Percentiles rank a stretch among this genome's conserved stretches.
Conservation (phyloP, 2,329 filamentous ascomycete species). For the Epichloe baconii region DNA sequence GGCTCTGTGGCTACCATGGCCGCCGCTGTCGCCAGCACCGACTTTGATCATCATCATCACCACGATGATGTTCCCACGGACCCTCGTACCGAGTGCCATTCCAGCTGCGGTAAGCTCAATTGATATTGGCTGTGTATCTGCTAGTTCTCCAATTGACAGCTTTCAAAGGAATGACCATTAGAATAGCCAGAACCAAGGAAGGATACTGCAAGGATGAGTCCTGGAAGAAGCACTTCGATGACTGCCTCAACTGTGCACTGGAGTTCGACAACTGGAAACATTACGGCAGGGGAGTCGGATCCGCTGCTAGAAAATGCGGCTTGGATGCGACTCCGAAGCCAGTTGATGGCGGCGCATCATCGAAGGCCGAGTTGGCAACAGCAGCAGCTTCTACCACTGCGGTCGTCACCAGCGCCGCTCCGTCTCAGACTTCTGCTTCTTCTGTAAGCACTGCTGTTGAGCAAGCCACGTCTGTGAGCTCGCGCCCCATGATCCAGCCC, state of each 20-base stretch:
- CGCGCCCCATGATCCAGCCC: background rate
- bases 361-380: constrained; percentile 4
- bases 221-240: constrained; percentile 28
- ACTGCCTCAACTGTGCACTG: constrained; percentile 31
- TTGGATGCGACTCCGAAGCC: constrained; percentile 12
- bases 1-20: constrained; percentile 16
- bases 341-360: constrained; percentile 4
- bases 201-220: constrained; percentile 21
- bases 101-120: constrained; percentile 31
- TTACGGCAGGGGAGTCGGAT: constrained; percentile 25
- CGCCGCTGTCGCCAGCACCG: constrained; percentile 7
- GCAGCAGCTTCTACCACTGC: constrained; percentile 5
- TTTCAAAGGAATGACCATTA: constrained; percentile 17
- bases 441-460: background rate
- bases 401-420: background rate
- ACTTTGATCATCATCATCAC: constrained; percentile 4
- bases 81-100: constrained; percentile 24
- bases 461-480: background rate
- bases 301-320: constrained; percentile 24
- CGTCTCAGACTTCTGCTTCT: background rate
- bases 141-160: too few relatives aligned
- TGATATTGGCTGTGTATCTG: too few relatives aligned
- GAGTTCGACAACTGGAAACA: constrained; percentile 30
- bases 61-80: too few relatives aligned
- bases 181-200: constrained; percentile 1